Evolutionary conservation across 164 flowering plant genomes (phyloP), one percentile per base, ranked within the genome.

Genomic region (Protea cynaroides): DNA sequence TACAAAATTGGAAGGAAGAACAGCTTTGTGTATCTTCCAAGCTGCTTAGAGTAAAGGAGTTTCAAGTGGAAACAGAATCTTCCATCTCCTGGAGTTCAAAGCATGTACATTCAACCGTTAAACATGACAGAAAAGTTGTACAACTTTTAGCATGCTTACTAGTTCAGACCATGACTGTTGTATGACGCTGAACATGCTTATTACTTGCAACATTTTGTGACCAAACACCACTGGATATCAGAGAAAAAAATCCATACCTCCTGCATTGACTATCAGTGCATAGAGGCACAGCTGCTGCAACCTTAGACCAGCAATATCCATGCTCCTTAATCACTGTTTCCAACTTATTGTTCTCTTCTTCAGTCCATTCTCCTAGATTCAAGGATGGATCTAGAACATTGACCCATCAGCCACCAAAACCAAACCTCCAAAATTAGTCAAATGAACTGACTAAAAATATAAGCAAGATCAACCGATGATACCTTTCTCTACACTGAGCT

Each of bases 401-500:
- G 56, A 83, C 79, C 96, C 96, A 94, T 75, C 99, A 91, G 83
- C 59, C 29, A 75, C 34, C 50, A 68, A n/a, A n/a, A 34, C 29
- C 43, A 62, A 71, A 60, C 8, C 47, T 61, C 71, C 64, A 54
- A 64, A 72, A 12, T 54, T 37, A 47, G 54, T 25, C 29, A 55
- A 29, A 58, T 63, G 11, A 65, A 64, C 24, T 12, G 19, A 37
- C 51, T 52, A 29, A 53, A 62, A 70, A 7, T 15, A 3, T 34
- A 52, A 34, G 56, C 57, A 18, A 46, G 17, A 62, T 66, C 52
- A 25, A 10, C 43, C 18, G 11, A 44, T 7, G 17, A 55, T 83
- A 92, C 98, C 98, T 94, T 74, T 91, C 99, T 77, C 99, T 80
- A 70, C 99, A 94, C 59, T 89, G 96, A 36, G 69, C 87, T 74